Conservation (phyloP, 2,329 filamentous ascomycete species). For the Epicoccum nigrum region DNA sequence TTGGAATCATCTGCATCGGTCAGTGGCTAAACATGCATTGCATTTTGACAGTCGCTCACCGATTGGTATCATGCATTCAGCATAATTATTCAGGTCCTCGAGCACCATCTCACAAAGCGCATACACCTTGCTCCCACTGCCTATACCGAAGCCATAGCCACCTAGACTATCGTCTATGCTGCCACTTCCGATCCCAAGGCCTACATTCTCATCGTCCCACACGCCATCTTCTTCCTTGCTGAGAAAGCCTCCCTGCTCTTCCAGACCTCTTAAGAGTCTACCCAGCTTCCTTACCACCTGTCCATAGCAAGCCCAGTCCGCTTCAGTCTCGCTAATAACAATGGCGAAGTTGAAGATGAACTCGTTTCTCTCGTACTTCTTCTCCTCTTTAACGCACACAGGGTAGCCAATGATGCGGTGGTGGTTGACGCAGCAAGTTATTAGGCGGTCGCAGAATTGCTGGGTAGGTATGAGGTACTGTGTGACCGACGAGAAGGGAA, state of each 20-base stretch:
- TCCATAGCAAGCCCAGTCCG: slow-evolving; percentile 78
- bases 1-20: slow-evolving; percentile 76
- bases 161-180: slow-evolving; percentile 14
- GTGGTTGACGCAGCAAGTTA: slow-evolving; percentile 76
- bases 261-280: slow-evolving; percentile 82
- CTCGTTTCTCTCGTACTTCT: slow-evolving; percentile 87
- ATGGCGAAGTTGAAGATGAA: slow-evolving; percentile 99
- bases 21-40: not conserved
- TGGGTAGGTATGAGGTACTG: slow-evolving; percentile 95
- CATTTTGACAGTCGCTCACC: slow-evolving; percentile 55
- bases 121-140: slow-evolving; percentile 59
- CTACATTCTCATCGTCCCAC: slow-evolving; percentile 37
- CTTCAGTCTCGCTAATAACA: slow-evolving; percentile 70
- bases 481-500: slow-evolving; percentile 85
- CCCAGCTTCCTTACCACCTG: slow-evolving; percentile 86
- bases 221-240: slow-evolving; percentile 61
- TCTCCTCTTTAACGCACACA: slow-evolving; percentile 77
- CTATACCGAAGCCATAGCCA: slow-evolving; percentile 30
- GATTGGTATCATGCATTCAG: slow-evolving; percentile 97
- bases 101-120: slow-evolving; percentile 84
- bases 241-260: slow-evolving; percentile 87
- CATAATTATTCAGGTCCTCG: slow-evolving; percentile 95
- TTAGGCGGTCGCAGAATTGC: slow-evolving; percentile 90
- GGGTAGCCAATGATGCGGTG: slow-evolving; percentile 87
- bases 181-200: slow-evolving; percentile 10